phyloP scores from a whole-genome alignment of 139 green algal species.

The Picochlorum sp. region DNA sequence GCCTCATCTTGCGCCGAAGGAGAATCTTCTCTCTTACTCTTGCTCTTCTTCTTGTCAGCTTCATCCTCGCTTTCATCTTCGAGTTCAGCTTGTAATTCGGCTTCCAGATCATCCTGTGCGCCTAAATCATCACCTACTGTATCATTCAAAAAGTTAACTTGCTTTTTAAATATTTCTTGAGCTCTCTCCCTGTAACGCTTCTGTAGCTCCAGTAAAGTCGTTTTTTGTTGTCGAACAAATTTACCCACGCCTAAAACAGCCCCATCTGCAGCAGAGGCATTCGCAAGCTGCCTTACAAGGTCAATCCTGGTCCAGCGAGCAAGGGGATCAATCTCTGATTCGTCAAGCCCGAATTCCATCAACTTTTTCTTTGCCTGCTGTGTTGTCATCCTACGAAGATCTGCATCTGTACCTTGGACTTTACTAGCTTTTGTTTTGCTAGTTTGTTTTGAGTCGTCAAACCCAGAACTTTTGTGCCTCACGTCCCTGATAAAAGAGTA shows the following conservation, averaged over 20 bases:
- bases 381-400: constrained; percentile 65
- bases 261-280: constrained; percentile 33
- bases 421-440: constrained; percentile 26
- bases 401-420: constrained; percentile 57
- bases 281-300: constrained; percentile 46
- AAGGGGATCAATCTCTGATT: constrained; percentile 20
- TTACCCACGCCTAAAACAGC: constrained; percentile 16
- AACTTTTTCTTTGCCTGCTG: constrained; percentile 41
- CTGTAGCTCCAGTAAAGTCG: constrained; percentile 37
- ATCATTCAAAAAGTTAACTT: constrained; percentile 42
- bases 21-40: constrained; percentile 17
- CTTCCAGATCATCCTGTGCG: constrained; percentile 28
- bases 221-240: constrained; percentile 40
- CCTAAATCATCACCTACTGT: constrained; percentile 25
- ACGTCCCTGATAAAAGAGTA: constrained; percentile 54
- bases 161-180: constrained; percentile 47
- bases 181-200: constrained; percentile 24
- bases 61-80: constrained; percentile 9
- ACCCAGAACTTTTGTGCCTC: constrained; percentile 12
- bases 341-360: constrained; percentile 29
- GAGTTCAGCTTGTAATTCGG: constrained; percentile 22
- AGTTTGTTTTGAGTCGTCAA: constrained; percentile 20
- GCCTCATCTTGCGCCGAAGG: constrained; percentile 21
- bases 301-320: constrained; percentile 10
- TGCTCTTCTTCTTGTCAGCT: not conserved